phyloP scores from a whole-genome alignment of 768 basidiomycete genomes.

The Tulasnella sp. region DNA sequence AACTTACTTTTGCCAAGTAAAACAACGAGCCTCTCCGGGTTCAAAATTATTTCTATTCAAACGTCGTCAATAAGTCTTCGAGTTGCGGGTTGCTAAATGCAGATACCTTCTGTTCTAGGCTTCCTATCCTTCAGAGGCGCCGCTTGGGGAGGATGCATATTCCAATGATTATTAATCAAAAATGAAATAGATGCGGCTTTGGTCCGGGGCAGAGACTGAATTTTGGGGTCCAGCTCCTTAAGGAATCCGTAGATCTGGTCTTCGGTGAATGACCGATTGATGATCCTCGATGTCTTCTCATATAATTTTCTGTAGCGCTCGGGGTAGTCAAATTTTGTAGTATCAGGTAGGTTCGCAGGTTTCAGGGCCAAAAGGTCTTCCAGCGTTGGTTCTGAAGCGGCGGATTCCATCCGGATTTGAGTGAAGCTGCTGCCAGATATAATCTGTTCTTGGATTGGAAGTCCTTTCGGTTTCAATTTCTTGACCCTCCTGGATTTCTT shows the following conservation, averaged over 20 bases:
- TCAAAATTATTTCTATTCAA: neutral
- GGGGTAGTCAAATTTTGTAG: neutral
- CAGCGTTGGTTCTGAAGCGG: neutral
- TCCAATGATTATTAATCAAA: neutral
- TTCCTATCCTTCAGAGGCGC: neutral
- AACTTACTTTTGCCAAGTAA: slow-evolving; percentile 10
- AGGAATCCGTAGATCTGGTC: neutral
- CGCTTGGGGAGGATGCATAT: neutral
- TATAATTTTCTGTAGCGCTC: neutral
- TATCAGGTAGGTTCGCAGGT: neutral
- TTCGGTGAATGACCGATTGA: slow-evolving; percentile 3
- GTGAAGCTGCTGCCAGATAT: neutral
- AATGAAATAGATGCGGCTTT: neutral
- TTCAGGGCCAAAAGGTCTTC: neutral
- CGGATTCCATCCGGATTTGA: neutral
- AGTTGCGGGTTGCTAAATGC: neutral
- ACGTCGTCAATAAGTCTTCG: neutral
- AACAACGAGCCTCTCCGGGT: neutral
- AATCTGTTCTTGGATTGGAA: neutral
- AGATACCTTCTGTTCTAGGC: neutral
- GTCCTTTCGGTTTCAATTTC: neutral
- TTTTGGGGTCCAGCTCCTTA: neutral
- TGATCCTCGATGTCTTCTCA: neutral
- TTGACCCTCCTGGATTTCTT: neutral
- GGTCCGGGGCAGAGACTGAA: neutral